Evolutionary conservation across 352 stramenopile species (phyloP).

Genomic region (Phytophthora pseudosyringae): DNA sequence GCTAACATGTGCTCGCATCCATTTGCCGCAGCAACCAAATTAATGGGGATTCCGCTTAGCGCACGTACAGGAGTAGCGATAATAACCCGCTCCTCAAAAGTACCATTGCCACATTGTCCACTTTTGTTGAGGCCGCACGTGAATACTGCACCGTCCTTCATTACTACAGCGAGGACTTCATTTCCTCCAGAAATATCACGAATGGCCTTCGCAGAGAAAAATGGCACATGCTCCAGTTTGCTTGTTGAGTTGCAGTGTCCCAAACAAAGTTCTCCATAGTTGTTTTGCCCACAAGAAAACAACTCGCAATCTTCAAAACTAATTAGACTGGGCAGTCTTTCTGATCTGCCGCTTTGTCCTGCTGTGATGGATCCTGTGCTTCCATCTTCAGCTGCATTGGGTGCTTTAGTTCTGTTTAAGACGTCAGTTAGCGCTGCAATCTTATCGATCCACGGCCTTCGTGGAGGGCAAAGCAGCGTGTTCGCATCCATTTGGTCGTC

Average conservation of each 20-base stretch:
- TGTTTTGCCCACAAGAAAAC: constrained; percentile 91
- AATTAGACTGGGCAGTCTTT: constrained; percentile 16
- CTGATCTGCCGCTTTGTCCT: constrained; percentile 11
- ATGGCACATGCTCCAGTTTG: constrained; percentile 85
- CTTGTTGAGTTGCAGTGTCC: constrained; percentile 89
- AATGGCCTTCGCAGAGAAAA: constrained; percentile 82
- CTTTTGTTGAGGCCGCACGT: constrained; percentile 91
- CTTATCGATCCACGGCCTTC: constrained; percentile 62
- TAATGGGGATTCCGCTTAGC: constrained; percentile 66
- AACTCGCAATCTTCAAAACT: constrained; percentile 87
- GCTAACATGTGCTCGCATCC: constrained; percentile 90
- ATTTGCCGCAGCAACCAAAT: constrained; percentile 81
- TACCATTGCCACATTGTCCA: constrained; percentile 87
- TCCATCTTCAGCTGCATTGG: constrained; percentile 2
- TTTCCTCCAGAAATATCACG: constrained; percentile 82
- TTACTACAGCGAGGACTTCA: constrained; percentile 85
- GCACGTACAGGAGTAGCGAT: constrained; percentile 75
- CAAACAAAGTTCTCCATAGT: constrained; percentile 88
- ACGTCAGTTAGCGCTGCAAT: constrained; percentile 43
- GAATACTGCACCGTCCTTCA: constrained; percentile 82
- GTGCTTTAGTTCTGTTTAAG: constrained; percentile 45
- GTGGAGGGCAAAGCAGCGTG: constrained; percentile 53
- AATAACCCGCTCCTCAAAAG: constrained; percentile 87
- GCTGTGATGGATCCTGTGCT: constrained; percentile 2
- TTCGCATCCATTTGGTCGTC: constrained; percentile 42